Percentiles rank a stretch among this genome's conserved stretches.
These are phyloP conservation scores for Cochlearia excelsa DNA, from an alignment of 345 rosid species.

Conservation along the genomic window DNA sequence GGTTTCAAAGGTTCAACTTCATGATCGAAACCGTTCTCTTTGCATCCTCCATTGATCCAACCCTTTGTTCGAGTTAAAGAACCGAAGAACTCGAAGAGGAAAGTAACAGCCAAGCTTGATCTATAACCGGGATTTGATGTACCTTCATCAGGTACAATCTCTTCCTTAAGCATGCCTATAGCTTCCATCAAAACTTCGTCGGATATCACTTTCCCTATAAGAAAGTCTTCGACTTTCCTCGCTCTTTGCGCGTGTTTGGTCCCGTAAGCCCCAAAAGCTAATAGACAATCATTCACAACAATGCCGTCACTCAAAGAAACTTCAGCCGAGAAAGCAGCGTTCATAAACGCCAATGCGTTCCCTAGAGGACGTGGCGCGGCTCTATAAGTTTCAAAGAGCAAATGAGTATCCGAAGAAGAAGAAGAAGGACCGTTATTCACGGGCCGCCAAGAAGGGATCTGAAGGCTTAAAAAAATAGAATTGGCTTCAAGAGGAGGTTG, in stretches of 20 bases:
- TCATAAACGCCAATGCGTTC: constrained; percentile 72
- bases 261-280: constrained; percentile 86
- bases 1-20: constrained; percentile 22
- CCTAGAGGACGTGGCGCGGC: constrained; percentile 85
- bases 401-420: constrained; percentile 21
- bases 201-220: constrained; percentile 54
- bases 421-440: constrained; percentile 30
- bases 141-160: constrained; percentile 58
- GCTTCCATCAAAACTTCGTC: constrained; percentile 53
- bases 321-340: constrained; percentile 92
- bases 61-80: constrained; percentile 36
- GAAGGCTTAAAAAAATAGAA: constrained; percentile 52
- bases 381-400: constrained; percentile 78
- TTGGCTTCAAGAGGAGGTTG: constrained; percentile 56
- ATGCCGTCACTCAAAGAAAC: constrained; percentile 41
- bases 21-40: constrained; percentile 25
- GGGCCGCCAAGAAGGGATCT: constrained; percentile 40
- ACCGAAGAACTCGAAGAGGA: constrained; percentile 64
- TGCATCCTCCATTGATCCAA: constrained; percentile 22
- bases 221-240: constrained; percentile 53
- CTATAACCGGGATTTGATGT: constrained; percentile 49
- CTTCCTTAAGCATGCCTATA: constrained; percentile 46
- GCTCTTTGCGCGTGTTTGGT: constrained; percentile 70
- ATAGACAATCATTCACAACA: constrained; percentile 45
- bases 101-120: constrained; percentile 76